These are phyloP conservation scores for Trifolium dubium DNA, from an alignment of 306 rosid species.

Conservation along the genomic window DNA sequence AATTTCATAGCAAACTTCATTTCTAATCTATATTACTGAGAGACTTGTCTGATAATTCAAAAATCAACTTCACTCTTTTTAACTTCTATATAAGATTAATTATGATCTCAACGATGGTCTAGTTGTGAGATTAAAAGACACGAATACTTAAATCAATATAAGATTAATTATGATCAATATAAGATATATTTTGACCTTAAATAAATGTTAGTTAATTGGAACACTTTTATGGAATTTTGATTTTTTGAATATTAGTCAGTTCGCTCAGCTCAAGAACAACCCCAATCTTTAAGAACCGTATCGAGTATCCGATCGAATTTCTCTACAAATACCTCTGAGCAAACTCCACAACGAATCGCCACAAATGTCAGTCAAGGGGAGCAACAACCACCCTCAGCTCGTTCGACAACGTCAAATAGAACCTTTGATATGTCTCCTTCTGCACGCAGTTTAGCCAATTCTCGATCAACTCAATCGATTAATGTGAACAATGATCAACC, in stretches of 20 bases:
- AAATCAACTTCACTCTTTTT: no score
- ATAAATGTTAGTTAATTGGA: slow-evolving; percentile 24
- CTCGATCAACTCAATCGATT: slow-evolving; percentile 49
- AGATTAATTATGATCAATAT: no score
- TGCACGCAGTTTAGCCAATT: slow-evolving; percentile 47
- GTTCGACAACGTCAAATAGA: slow-evolving; percentile 43
- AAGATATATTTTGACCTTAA: no score
- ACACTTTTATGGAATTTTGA: slow-evolving; percentile 17
- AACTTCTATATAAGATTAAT: no score
- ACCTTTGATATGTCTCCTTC: slow-evolving; percentile 58
- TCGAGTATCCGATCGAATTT: slow-evolving; percentile 43
- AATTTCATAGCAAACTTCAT: no score
- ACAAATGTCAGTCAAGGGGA: slow-evolving; percentile 26
- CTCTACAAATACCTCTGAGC: slow-evolving; percentile 51
- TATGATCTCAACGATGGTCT: no score
- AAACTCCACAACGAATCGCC: slow-evolving; percentile 55
- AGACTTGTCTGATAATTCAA: no score
- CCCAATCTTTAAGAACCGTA: slow-evolving; percentile 44
- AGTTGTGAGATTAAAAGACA: no score
- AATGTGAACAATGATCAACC: slow-evolving; percentile 50
- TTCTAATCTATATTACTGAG: no score
- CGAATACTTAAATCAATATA: no score
- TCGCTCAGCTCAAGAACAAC: slow-evolving; percentile 65
- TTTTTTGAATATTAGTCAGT: slow-evolving; percentile 48
- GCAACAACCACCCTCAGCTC: slow-evolving; percentile 59